Conservation (phyloP, 1,284 basidiomycete species). For the Filobasidium uniguttulatum region DNA sequence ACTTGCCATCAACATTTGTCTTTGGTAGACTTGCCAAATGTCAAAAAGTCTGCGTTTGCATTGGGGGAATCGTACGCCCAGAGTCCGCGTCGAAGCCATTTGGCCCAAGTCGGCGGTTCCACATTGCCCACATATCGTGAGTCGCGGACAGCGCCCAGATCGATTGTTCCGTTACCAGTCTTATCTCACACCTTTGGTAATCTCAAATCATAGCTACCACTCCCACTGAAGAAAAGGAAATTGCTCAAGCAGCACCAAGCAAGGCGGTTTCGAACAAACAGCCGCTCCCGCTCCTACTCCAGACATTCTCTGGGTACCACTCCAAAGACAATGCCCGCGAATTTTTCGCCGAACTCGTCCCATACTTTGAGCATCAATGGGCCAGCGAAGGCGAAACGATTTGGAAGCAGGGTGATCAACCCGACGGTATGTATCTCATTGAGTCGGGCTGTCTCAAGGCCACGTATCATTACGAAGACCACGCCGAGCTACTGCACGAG, state of each 20-base stretch:
- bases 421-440: constrained; percentile 76
- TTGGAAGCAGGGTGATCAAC: constrained; percentile 58
- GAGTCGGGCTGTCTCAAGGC: constrained; percentile 71
- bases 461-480: constrained; percentile 58
- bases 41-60: constrained; percentile 31
- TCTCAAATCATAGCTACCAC: too few relatives aligned
- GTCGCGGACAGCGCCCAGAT: too few relatives aligned
- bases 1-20: background rate
- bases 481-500: constrained; percentile 55
- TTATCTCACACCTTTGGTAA: background rate
- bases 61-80: constrained; percentile 50
- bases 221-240: background rate
- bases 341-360: constrained; percentile 43
- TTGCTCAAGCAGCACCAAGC: background rate
- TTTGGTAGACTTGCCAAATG: constrained; percentile 26
- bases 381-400: constrained; percentile 51
- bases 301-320: constrained; percentile 57
- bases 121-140: constrained; percentile 21
- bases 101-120: constrained; percentile 60
- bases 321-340: constrained; percentile 35
- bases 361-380: constrained; percentile 52
- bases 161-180: too few relatives aligned
- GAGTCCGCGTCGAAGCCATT: constrained; percentile 58
- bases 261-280: constrained; percentile 25
- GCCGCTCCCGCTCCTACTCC: constrained; percentile 45